Percentiles rank a stretch among this genome's conserved stretches.
phyloP scores from a whole-genome alignment of 805 yeast genomes.

The Cyberlindnera maclurae region DNA sequence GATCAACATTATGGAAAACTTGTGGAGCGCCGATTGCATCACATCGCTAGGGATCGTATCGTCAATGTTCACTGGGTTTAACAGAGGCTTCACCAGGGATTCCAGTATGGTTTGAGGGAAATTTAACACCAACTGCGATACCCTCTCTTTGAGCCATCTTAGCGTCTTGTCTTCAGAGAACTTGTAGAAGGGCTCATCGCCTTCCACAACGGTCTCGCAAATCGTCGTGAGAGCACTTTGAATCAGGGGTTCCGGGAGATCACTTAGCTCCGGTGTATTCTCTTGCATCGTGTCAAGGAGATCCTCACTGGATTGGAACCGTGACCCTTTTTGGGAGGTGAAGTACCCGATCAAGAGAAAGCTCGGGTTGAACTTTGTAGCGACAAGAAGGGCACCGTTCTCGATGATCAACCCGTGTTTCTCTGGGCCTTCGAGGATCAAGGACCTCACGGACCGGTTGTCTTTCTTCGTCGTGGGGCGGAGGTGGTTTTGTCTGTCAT shows the following conservation, averaged over 20 bases:
- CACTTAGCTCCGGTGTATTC: constrained; percentile 5
- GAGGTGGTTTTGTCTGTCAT: constrained; percentile 22
- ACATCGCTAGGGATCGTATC: constrained; percentile 30
- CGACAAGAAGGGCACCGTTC: constrained; percentile 31
- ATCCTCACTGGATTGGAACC: constrained; percentile 35
- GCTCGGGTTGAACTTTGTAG: constrained; percentile 33
- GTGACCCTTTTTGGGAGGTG: constrained; percentile 20
- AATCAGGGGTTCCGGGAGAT: constrained; percentile 13
- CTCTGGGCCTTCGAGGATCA: constrained; percentile 17
- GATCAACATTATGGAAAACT: constrained; percentile 40
- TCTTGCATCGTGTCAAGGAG: constrained; percentile 31
- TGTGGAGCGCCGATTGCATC: constrained; percentile 29
- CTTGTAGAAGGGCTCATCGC: constrained; percentile 39
- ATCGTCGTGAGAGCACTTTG: constrained; percentile 24
- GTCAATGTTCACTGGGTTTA: constrained; percentile 24
- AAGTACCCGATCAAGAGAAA: constrained; percentile 35
- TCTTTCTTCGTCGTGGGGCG: constrained; percentile 24
- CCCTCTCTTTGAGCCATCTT: constrained; percentile 31
- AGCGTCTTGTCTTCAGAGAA: constrained; percentile 34
- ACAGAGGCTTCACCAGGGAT: constrained; percentile 19
- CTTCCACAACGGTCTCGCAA: constrained; percentile 35
- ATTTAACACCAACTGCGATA: constrained; percentile 26
- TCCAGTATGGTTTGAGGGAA: constrained; percentile 33
- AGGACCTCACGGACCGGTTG: constrained; percentile 34
- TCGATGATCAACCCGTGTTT: constrained; percentile 34